Evolutionary conservation across 1,284 basidiomycete genomes (phyloP), one percentile per base, ranked within the genome.

Genomic region (Ganoderma lingzhi): DNA sequence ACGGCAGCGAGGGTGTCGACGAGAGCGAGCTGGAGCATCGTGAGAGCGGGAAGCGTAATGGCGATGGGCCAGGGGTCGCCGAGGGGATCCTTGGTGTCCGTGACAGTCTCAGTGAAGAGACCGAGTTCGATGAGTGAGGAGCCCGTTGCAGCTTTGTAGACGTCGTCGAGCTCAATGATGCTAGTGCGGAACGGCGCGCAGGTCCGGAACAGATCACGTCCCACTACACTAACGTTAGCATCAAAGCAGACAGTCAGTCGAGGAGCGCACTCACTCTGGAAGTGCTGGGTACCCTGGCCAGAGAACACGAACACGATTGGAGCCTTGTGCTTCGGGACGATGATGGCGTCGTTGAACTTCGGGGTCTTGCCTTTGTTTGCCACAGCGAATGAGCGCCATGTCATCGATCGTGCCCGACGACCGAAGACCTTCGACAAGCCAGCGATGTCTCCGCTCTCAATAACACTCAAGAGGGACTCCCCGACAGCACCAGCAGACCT

Each of bases 221-320:
- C 84, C 83, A 85, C 81, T 82, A 41, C 23, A 23, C 37, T 17
- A 30, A 45, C 8, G 30, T 56, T 17, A 56, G 32, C 32, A 17
- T 35, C 15, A 19, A 19, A 0, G 15, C 28, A 23, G 23, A 23
- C 23, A 23, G 23, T 23, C 23, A 23, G 23, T 23, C 23, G 23
- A 23, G 23, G 23, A 23, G 23, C 23, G 17, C 5, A 70, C 69
- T 37, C 48, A 81, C 80, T 83, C 35, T 78, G 66, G 60, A 80
- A 70, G 70, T 85, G 81, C 64, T 85, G 84, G 8, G 84, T 83
- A 2, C 84, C 84, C 72, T 85, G 84, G 15, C 84, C 84, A 6
- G 81, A 79, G 70, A 85, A 83, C 1, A 84, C 79, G 67, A 82
- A 84, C 2, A 81, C 80, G 23, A 84, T 62, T 3, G 80, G 77